Evolutionary conservation across 371 early-diverging fungal species (phyloP).

Genomic region (Mortierella sp.): DNA sequence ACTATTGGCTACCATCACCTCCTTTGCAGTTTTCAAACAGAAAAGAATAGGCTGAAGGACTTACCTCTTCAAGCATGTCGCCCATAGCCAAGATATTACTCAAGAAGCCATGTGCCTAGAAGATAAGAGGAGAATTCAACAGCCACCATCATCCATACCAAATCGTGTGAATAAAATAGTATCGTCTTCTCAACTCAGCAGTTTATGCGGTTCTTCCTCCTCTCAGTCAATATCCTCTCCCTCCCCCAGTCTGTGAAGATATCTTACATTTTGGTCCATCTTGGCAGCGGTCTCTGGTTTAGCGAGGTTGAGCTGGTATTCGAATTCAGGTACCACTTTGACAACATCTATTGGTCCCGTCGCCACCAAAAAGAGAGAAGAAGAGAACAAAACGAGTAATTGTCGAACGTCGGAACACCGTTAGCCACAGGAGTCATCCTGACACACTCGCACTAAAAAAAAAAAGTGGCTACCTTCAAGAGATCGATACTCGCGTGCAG

Average conservation of each 20-base stretch:
- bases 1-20: too few relatives aligned
- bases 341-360: conserved; percentile 52
- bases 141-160: too few relatives aligned
- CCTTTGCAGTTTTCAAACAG: too few relatives aligned
- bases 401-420: too few relatives aligned
- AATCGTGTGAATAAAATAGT: too few relatives aligned
- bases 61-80: conserved; percentile 7
- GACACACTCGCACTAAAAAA: not conserved
- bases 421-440: too few relatives aligned
- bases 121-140: not conserved
- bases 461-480: conserved; percentile 49
- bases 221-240: too few relatives aligned
- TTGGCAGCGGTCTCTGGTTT: conserved; percentile 22
- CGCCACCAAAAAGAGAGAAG: not conserved
- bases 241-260: too few relatives aligned
- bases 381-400: not conserved
- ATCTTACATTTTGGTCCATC: conserved; percentile 1
- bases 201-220: too few relatives aligned
- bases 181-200: too few relatives aligned
- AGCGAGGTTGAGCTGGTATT: conserved; percentile 62
- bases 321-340: conserved; percentile 62
- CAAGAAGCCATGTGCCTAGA: conserved; percentile 4
- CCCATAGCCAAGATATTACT: conserved; percentile 3
- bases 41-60: too few relatives aligned
- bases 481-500: conserved; percentile 48